Conservation (phyloP, 2,329 filamentous ascomycete species). For the Hypoxylon sp. region DNA sequence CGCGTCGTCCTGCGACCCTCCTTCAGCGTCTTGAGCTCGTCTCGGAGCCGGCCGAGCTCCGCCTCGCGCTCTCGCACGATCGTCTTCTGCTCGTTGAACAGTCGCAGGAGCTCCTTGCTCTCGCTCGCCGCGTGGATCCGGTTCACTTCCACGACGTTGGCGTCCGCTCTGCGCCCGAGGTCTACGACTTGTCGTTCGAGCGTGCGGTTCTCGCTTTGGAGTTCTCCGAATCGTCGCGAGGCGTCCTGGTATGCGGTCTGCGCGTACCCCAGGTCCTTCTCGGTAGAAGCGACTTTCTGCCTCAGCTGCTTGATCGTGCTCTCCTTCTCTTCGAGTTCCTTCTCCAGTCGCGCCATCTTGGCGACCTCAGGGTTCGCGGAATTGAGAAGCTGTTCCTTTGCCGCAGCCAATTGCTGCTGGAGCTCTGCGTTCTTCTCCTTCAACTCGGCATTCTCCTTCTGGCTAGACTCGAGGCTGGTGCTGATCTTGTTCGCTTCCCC, state of each 20-base stretch:
- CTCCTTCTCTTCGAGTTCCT: conserved; percentile 56
- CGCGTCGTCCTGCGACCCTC: conserved; percentile 68
- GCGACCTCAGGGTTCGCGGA: conserved; percentile 56
- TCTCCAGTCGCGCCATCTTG: conserved; percentile 57
- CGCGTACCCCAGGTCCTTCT: conserved; percentile 68
- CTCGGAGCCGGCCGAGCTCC: conserved; percentile 61
- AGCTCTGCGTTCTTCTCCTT: conserved; percentile 55
- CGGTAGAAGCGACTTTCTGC: conserved; percentile 53
- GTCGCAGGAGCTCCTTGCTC: conserved; percentile 52
- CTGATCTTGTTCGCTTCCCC: conserved; percentile 54
- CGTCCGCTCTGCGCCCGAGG: conserved; percentile 58
- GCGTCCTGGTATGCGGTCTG: conserved; percentile 70
- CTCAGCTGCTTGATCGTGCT: conserved; percentile 56
- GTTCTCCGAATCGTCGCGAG: conserved; percentile 60
- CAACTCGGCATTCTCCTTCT: conserved; percentile 55
- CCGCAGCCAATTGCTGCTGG: conserved; percentile 55
- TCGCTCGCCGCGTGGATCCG: conserved; percentile 58
- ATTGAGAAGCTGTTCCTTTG: conserved; percentile 51
- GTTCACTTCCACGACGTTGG: conserved; percentile 63
- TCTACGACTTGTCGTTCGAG: conserved; percentile 58
- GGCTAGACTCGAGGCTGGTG: conserved; percentile 54
- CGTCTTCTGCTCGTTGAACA: conserved; percentile 57
- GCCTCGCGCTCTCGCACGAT: conserved; percentile 64
- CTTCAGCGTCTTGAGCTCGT: conserved; percentile 63
- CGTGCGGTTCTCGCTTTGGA: conserved; percentile 61